Conservation (phyloP, 2,329 filamentous ascomycete species). For the Gnomoniopsis smithogilvyi region DNA sequence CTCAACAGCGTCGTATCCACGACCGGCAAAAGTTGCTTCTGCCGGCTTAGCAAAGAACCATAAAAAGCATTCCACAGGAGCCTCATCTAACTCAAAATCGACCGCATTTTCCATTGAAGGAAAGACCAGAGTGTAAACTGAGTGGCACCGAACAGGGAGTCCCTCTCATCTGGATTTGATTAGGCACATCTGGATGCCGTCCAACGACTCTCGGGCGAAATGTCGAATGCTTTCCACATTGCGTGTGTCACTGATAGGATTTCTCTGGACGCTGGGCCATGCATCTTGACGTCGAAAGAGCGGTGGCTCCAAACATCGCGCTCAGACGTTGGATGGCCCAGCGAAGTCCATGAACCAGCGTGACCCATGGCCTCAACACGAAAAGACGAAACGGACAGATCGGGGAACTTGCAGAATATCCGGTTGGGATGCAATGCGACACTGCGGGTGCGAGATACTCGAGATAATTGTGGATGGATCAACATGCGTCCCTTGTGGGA, state of each 20-base stretch:
- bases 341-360: no score
- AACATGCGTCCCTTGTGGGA: not conserved
- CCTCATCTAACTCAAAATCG: not conserved
- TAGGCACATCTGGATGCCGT: no score
- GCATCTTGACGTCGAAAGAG: conserved; percentile 18
- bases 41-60: not conserved
- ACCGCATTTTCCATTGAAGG: not conserved
- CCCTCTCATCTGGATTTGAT: no score
- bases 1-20: not conserved
- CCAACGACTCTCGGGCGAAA: no score
- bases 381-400: not conserved
- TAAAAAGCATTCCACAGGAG: conserved; percentile 42
- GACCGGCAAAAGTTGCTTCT: not conserved
- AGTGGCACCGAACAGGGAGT: no score
- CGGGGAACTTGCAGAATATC: not conserved
- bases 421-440: conserved; percentile 4
- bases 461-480: not conserved
- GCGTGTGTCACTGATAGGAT: no score
- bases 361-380: no score
- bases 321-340: not conserved
- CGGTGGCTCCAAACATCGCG: conserved; percentile 3
- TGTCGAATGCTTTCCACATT: no score
- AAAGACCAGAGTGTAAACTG: no score
- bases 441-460: conserved; percentile 8
- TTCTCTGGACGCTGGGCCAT: not conserved